Base-by-base conservation (phyloP, 1,284 basidiomycete genomes). In the Rhodotorula sp. region DNA sequence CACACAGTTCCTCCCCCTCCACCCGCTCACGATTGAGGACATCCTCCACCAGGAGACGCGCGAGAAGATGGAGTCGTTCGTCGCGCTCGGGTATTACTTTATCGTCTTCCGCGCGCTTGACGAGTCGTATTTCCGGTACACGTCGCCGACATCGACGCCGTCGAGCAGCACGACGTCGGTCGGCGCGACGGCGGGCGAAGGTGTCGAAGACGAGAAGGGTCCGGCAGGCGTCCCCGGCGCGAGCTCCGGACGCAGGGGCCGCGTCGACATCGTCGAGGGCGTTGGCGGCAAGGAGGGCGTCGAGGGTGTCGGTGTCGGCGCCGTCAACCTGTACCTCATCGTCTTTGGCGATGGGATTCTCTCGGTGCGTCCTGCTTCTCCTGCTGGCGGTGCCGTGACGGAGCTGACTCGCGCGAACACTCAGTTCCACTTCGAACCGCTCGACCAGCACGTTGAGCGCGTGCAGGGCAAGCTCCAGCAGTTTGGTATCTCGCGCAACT, bases 1-100 rank as follows among this genome's bases (percentile, higher is more conserved):
- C 48, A 3, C 21, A 27, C 76, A 93, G 91, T 82, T 93, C 29
- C 85, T 97, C 37, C 91, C 92, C 64, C 86, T 98, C 3, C 95
- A 98, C 81, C 95, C 95, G 0, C 85, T 97, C 32, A 97, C 95
- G 0, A 86, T 97, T 25, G 95, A 98, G 82, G 95, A 98, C 83
- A 93, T 97, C 48, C 82, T 98, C n/a, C 92, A 94, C 75, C 90
- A 92, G 82, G 94, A 98, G 75, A 90, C 92, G 29, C 87, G 94
- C 48, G 95, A 97, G 82, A 98, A 98, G 82, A 84, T 97, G 25
- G 95, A 97, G 79, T 83, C 89, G 7, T 97, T 96, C 80, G 89
- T 91, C 12, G 88, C 88, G 72, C 86, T 97, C 15, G 94, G 94
- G 0, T 98, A 98, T 82, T 94, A 97, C 81, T 94, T 98, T 79